A percentile compares a stretch with the other conserved stretches of the same genome.
These are phyloP conservation scores for Holtermannia corniformis DNA, from an alignment of 768 basidiomycete genomes.

Conservation along the genomic window DNA sequence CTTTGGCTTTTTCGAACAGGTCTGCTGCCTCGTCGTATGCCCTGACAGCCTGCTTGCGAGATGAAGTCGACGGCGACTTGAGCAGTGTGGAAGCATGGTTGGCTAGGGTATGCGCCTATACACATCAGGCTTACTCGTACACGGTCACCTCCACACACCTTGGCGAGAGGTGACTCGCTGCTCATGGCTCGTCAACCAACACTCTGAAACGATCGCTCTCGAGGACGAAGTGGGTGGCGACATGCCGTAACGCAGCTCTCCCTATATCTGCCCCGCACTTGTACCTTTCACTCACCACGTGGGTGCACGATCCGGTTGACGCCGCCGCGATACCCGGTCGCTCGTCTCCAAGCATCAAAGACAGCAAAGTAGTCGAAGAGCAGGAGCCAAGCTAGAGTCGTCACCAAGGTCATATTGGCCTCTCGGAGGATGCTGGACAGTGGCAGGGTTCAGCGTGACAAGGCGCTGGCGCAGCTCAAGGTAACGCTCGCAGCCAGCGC, in stretches of 20 bases:
- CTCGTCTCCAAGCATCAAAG: neutral
- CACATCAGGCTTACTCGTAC: neutral
- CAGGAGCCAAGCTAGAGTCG: too few relatives aligned
- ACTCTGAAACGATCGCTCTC: neutral
- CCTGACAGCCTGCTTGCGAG: constrained; percentile 13
- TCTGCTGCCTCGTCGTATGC: constrained; percentile 23
- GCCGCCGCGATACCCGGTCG: too few relatives aligned
- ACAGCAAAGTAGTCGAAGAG: neutral
- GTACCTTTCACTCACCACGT: too few relatives aligned
- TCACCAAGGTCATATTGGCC: too few relatives aligned
- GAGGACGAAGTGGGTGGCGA: neutral
- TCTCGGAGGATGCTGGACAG: neutral
- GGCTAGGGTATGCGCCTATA: constrained; percentile 28
- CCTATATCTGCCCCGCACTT: neutral
- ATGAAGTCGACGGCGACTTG: neutral
- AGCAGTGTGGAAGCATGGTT: constrained; percentile 22
- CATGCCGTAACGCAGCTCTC: neutral
- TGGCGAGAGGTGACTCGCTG: neutral
- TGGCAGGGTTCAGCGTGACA: neutral
- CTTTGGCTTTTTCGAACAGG: constrained; percentile 11
- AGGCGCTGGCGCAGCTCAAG: neutral
- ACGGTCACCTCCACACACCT: neutral
- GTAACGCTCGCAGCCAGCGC: constrained; percentile 2
- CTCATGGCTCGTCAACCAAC: too few relatives aligned
- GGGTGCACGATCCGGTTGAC: too few relatives aligned